Percentiles rank a stretch among this genome's conserved stretches.
phyloP scores from a whole-genome alignment of 1,284 basidiomycete species.

The Psilocybe mexicana region DNA sequence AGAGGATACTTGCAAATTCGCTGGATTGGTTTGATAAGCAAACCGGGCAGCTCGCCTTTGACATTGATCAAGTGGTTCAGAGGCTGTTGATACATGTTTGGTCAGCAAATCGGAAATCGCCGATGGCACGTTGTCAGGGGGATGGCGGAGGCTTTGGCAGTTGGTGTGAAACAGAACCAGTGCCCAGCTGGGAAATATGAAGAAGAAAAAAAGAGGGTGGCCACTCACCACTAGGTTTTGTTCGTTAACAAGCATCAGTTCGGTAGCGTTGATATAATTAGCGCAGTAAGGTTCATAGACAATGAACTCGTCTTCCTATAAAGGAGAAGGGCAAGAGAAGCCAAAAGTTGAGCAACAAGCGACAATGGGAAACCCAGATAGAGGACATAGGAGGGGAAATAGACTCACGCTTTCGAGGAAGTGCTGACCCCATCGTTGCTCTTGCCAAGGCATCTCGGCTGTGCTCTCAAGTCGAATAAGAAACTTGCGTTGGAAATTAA shows the following conservation, averaged over 20 bases:
- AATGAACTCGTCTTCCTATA: slow-evolving; percentile 90
- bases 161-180: slow-evolving; percentile 21
- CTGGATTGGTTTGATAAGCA: slow-evolving; percentile 90
- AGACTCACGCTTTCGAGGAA: slow-evolving; percentile 78
- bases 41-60: slow-evolving; percentile 87
- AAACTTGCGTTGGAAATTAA: slow-evolving; percentile 97
- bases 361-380: slow-evolving; percentile 39
- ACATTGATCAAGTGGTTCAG: slow-evolving; percentile 79
- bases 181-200: slow-evolving; percentile 16
- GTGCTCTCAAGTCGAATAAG: slow-evolving; percentile 92
- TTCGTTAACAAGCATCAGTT: slow-evolving; percentile 85
- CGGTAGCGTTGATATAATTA: slow-evolving; percentile 88
- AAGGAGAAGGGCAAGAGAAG: slow-evolving; percentile 27
- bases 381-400: slow-evolving; percentile 31
- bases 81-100: slow-evolving; percentile 51
- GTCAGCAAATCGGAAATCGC: slow-evolving; percentile 33
- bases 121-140: slow-evolving; percentile 42
- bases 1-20: slow-evolving; percentile 93
- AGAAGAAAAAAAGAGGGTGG: slow-evolving; percentile 20
- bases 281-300: slow-evolving; percentile 98
- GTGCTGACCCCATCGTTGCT: slow-evolving; percentile 86
- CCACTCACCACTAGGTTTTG: slow-evolving; percentile 77
- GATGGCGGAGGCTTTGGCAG: slow-evolving; percentile 30
- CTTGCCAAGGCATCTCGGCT: slow-evolving; percentile 80
- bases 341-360: slow-evolving; percentile 30